Evolutionary conservation across 768 basidiomycete species (phyloP).

Genomic region (Austroboletus festivus): DNA sequence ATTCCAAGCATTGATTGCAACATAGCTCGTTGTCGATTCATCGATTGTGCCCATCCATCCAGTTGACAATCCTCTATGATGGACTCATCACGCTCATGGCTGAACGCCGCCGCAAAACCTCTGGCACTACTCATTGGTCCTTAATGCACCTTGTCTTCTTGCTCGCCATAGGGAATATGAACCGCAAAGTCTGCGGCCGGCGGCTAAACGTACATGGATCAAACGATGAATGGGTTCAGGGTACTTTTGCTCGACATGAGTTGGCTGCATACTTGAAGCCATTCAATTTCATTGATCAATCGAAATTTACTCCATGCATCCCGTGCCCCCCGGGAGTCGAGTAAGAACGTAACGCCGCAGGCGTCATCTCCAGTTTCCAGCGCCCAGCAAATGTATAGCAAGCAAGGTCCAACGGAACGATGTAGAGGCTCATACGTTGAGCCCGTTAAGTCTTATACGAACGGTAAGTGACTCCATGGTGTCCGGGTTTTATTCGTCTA

Average conservation of each 20-base stretch:
- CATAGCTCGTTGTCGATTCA: too few relatives aligned
- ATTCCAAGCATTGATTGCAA: too few relatives aligned
- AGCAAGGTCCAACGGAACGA: too few relatives aligned
- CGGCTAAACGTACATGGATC: background rate
- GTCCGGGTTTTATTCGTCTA: background rate
- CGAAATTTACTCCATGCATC: background rate
- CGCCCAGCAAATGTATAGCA: too few relatives aligned
- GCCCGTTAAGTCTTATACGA: background rate
- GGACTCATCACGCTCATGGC: too few relatives aligned
- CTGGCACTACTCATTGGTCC: background rate
- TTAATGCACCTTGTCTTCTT: background rate
- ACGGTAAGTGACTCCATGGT: background rate
- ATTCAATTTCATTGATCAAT: background rate
- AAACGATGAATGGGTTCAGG: background rate
- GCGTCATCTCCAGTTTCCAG: too few relatives aligned
- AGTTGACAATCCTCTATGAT: too few relatives aligned
- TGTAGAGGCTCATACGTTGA: background rate
- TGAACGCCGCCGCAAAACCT: background rate
- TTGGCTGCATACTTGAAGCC: background rate
- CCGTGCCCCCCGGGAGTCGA: too few relatives aligned
- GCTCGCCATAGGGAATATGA: too few relatives aligned
- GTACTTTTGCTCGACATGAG: background rate
- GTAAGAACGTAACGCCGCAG: too few relatives aligned
- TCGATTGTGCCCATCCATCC: too few relatives aligned
- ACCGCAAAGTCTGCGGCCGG: background rate